Conservation (phyloP, 352 stramenopile species). For the Globisporangium mamillatum region DNA sequence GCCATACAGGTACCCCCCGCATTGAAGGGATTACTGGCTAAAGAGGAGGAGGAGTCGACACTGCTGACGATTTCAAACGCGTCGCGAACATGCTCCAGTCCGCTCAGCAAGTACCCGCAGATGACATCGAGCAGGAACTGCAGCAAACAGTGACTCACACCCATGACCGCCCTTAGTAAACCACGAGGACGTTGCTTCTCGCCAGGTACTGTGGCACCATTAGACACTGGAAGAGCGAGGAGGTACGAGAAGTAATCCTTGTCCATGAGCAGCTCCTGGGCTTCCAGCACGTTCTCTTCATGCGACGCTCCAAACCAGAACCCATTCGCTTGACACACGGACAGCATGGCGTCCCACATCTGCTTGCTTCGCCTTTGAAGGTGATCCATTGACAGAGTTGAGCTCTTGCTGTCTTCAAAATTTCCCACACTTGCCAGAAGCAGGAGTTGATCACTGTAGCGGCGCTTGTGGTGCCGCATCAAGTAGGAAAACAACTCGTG, state of each 20-base stretch:
- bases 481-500: constrained; percentile 14
- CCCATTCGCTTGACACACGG: constrained; percentile 29
- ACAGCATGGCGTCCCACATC: constrained; percentile 34
- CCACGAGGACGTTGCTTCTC: not conserved
- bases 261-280: constrained; percentile 38
- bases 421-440: not conserved
- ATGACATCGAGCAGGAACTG: constrained; percentile 53
- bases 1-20: not conserved
- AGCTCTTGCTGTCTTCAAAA: not conserved
- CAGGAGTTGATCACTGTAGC: constrained; percentile 10
- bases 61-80: constrained; percentile 13
- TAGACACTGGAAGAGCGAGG: not conserved
- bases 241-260: constrained; percentile 16
- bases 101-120: constrained; percentile 50
- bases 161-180: constrained; percentile 11
- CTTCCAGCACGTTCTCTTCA: constrained; percentile 33
- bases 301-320: constrained; percentile 32
- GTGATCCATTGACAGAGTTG: not conserved
- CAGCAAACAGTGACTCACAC: constrained; percentile 31
- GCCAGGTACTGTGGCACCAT: not conserved
- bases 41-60: not conserved
- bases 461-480: constrained; percentile 7
- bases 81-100: constrained; percentile 42
- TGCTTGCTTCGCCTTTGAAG: constrained; percentile 15
- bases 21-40: too few species aligned